These are phyloP conservation scores for Pythium chondricola DNA, from an alignment of 352 stramenopile species.

Conservation along the genomic window DNA sequence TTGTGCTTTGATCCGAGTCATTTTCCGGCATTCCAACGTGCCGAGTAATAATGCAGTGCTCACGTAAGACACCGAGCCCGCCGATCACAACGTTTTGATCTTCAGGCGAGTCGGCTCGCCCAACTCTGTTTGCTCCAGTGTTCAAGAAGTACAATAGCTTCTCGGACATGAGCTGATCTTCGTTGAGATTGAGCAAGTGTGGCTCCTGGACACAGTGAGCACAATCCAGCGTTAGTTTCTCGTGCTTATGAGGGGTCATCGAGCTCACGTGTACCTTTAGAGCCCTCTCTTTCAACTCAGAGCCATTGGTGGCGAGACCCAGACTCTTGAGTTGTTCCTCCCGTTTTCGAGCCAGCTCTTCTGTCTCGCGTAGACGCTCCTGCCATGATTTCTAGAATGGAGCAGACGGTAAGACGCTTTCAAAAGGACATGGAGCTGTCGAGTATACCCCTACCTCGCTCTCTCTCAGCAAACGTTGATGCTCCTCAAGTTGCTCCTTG, in stretches of 20 bases:
- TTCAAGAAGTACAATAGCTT: conserved; percentile 80
- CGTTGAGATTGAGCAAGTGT: conserved; percentile 82
- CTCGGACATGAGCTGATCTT: conserved; percentile 83
- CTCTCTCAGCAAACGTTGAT: conserved; percentile 65
- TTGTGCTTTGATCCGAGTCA: not conserved
- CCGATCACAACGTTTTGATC: conserved; percentile 75
- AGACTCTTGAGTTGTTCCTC: conserved; percentile 74
- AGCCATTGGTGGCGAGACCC: conserved; percentile 47
- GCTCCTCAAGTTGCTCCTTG: conserved; percentile 69
- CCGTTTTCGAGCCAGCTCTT: conserved; percentile 75
- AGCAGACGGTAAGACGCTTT: too few species aligned
- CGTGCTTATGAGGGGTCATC: not conserved
- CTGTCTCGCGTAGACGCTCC: conserved; percentile 69
- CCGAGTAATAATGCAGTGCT: conserved; percentile 44
- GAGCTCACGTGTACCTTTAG: conserved; percentile 24
- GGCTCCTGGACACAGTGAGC: too few species aligned
- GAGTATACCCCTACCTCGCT: conserved; percentile 39
- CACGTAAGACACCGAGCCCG: conserved; percentile 69
- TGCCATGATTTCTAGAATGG: conserved; percentile 65
- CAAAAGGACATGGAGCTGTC: not conserved
- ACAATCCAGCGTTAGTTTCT: too few species aligned
- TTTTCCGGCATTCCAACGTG: not conserved
- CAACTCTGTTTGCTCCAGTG: conserved; percentile 47
- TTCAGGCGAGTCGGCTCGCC: conserved; percentile 51
- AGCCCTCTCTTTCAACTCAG: conserved; percentile 50